A percentile compares a stretch with the other conserved stretches of the same genome.
These are phyloP conservation scores for Colletotrichum lentis DNA, from an alignment of 2,329 filamentous ascomycete species.

Conservation along the genomic window DNA sequence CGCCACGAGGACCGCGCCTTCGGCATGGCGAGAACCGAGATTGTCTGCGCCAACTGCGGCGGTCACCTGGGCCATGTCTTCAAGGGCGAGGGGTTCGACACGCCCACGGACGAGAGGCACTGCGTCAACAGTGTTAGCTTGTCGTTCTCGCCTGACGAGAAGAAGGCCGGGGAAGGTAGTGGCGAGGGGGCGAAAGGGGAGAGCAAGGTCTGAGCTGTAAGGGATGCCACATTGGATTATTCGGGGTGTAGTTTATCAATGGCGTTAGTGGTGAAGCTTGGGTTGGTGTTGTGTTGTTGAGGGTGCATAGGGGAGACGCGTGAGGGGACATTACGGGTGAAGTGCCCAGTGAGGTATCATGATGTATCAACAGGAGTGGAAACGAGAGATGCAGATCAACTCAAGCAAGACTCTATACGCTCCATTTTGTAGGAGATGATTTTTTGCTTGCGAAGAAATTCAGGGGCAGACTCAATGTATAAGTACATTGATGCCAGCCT, in stretches of 20 bases:
- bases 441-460: too few species aligned
- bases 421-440: too few species aligned
- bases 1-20: slow-evolving; percentile 78
- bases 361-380: not conserved
- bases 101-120: slow-evolving; percentile 93
- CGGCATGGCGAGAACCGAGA: slow-evolving; percentile 90
- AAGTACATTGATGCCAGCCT: too few species aligned
- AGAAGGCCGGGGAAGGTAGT: slow-evolving; percentile 45
- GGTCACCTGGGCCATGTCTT: slow-evolving; percentile 92
- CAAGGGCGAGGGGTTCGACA: slow-evolving; percentile 84
- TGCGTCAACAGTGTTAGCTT: slow-evolving; percentile 95
- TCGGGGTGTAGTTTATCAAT: not conserved
- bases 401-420: too few species aligned
- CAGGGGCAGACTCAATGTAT: too few species aligned
- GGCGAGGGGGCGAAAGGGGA: slow-evolving; percentile 46
- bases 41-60: slow-evolving; percentile 92
- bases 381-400: not conserved
- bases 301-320: too few species aligned
- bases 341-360: not conserved
- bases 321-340: not conserved
- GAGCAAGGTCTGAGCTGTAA: slow-evolving; percentile 47
- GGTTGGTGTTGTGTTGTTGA: not conserved
- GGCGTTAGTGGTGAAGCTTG: not conserved
- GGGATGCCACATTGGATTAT: not conserved
- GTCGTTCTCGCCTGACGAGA: slow-evolving; percentile 77